phyloP scores from a whole-genome alignment of 345 rosid species.

The Erucastrum elatum region DNA sequence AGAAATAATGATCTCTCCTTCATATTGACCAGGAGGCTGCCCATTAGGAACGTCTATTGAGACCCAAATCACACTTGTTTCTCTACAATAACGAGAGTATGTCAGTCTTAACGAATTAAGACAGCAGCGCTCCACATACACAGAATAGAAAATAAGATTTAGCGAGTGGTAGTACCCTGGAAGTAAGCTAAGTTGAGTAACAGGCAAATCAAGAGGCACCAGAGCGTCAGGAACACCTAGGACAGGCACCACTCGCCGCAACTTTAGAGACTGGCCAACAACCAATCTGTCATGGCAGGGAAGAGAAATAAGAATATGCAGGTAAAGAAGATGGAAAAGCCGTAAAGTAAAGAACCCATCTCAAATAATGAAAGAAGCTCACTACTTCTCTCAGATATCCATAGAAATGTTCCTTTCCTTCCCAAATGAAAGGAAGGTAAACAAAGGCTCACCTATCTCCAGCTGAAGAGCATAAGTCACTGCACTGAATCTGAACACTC shows the following conservation, averaged over 20 bases:
- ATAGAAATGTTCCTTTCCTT: neutral
- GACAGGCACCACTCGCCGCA: slow-evolving; percentile 73
- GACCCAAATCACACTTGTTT: slow-evolving; percentile 84
- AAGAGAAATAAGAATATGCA: slow-evolving; percentile 23
- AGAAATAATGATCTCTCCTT: slow-evolving; percentile 80
- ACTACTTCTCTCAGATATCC: neutral
- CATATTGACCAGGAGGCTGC: slow-evolving; percentile 89
- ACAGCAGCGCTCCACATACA: neutral
- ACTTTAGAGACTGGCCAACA: slow-evolving; percentile 70
- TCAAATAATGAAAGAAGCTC: neutral
- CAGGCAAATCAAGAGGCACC: slow-evolving; percentile 83
- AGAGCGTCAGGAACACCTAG: slow-evolving; percentile 98
- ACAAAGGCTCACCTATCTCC: slow-evolving; percentile 71
- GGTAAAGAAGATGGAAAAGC: too few relatives aligned
- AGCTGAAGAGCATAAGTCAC: slow-evolving; percentile 72
- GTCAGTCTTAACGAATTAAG: slow-evolving; percentile 11
- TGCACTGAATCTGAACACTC: slow-evolving; percentile 81
- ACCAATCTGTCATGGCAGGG: slow-evolving; percentile 55
- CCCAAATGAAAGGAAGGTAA: neutral
- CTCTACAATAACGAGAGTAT: slow-evolving; percentile 51
- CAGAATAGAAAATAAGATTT: neutral
- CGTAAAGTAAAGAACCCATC: slow-evolving; percentile 1
- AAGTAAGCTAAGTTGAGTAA: slow-evolving; percentile 64
- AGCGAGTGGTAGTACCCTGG: slow-evolving; percentile 65
- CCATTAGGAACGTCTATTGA: slow-evolving; percentile 85